These are phyloP conservation scores for Malassezia equina DNA, from an alignment of 1,284 basidiomycete species.

Conservation along the genomic window DNA sequence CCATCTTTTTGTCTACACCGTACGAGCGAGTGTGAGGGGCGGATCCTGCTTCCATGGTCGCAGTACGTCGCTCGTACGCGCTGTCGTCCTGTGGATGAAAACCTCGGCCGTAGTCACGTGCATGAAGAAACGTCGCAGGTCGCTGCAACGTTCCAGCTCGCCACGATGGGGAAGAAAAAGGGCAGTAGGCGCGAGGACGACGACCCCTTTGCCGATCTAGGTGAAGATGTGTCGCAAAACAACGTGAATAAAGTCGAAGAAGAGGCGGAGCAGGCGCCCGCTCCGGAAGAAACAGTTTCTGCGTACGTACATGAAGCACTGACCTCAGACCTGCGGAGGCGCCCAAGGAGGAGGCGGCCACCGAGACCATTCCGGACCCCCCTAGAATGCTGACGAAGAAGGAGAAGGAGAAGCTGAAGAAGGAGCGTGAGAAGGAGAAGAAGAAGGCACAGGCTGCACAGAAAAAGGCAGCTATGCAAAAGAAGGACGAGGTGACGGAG, in stretches of 20 bases:
- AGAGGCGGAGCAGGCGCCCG: slow-evolving; percentile 17
- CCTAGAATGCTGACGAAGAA: slow-evolving; percentile 39
- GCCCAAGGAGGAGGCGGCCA: slow-evolving; percentile 19
- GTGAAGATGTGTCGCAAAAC: slow-evolving; percentile 27
- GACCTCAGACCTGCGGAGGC: background rate
- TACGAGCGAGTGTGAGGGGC: slow-evolving; percentile 6
- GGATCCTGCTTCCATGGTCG: slow-evolving; percentile 10
- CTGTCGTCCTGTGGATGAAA: background rate
- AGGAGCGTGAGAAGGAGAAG: slow-evolving; percentile 44
- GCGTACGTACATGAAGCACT: background rate
- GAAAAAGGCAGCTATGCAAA: slow-evolving; percentile 7
- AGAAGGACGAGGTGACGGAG: background rate
- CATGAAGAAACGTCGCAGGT: background rate
- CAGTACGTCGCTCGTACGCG: background rate
- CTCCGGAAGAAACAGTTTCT: background rate
- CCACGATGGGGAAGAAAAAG: slow-evolving; percentile 38
- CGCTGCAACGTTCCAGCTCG: background rate
- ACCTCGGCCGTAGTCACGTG: slow-evolving; percentile 19
- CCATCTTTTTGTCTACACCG: slow-evolving; percentile 4
- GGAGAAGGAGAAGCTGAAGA: slow-evolving; percentile 47
- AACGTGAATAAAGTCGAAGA: slow-evolving; percentile 26
- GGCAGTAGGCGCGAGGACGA: slow-evolving; percentile 39
- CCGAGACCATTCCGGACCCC: slow-evolving; percentile 7
- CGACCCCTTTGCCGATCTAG: slow-evolving; percentile 39
- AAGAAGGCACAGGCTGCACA: slow-evolving; percentile 21